These are phyloP conservation scores for Yamadazyma friedrichii DNA, from an alignment of 1,139 yeast genomes.

Conservation along the genomic window DNA sequence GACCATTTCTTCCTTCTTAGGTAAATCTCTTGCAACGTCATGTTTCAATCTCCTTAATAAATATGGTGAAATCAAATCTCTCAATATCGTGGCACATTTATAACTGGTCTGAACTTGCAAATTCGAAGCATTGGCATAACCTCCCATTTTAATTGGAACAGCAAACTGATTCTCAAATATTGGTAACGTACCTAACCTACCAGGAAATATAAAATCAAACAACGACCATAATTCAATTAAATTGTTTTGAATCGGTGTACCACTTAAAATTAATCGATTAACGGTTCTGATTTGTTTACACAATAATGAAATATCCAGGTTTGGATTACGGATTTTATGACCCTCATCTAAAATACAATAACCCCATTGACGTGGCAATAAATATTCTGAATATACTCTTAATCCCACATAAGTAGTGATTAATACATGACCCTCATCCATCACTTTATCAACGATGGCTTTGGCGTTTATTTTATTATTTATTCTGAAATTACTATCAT, in stretches of 20 bases:
- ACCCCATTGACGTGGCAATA: slow-evolving; percentile 80
- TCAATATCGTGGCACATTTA: slow-evolving; percentile 87
- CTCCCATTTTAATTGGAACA: slow-evolving; percentile 93
- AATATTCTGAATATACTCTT: slow-evolving; percentile 66
- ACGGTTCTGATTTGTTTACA: slow-evolving; percentile 82
- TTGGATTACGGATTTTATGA: slow-evolving; percentile 93
- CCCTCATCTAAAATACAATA: slow-evolving; percentile 94
- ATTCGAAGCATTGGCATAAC: slow-evolving; percentile 95
- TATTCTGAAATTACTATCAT: slow-evolving; percentile 16
- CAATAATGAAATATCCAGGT: slow-evolving; percentile 79
- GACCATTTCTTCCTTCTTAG: slow-evolving; percentile 92
- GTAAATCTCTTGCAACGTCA: slow-evolving; percentile 96
- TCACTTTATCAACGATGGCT: slow-evolving; percentile 49
- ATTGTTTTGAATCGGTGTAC: slow-evolving; percentile 96
- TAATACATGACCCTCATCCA: slow-evolving; percentile 71
- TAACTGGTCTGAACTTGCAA: slow-evolving; percentile 96
- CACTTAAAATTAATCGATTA: slow-evolving; percentile 83
- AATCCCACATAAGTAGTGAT: slow-evolving; percentile 93
- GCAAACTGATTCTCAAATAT: slow-evolving; percentile 92
- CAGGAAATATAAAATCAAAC: slow-evolving; percentile 94
- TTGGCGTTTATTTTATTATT: slow-evolving; percentile 41
- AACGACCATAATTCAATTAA: slow-evolving; percentile 89
- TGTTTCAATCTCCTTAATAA: slow-evolving; percentile 80
- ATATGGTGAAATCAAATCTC: slow-evolving; percentile 89
- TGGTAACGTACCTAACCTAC: slow-evolving; percentile 89